phyloP scores from a whole-genome alignment of 495 filamentous ascomycete genomes.

The Talaromyces trachyspermus region DNA sequence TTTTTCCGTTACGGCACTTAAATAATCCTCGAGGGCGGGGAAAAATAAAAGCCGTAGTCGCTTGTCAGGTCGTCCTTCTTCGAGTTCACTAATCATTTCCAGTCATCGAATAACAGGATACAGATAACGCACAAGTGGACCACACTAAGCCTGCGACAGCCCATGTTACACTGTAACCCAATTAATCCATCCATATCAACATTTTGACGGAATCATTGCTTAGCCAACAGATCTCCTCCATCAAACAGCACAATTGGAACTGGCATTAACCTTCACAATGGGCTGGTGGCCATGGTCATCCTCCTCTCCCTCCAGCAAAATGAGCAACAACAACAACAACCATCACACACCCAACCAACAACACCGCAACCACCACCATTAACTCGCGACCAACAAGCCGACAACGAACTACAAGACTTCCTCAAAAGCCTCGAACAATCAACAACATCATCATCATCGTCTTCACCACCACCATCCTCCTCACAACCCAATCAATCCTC shows the following conservation, averaged over 20 bases:
- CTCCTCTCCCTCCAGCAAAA: conserved; percentile 17
- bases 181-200: too few relatives aligned
- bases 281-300: conserved; percentile 47
- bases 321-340: neutral
- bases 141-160: too few relatives aligned
- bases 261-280: conserved; percentile 24
- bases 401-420: conserved; percentile 54
- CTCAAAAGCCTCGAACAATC: conserved; percentile 40
- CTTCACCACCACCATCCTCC: conserved; percentile 15
- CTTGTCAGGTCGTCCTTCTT: too few relatives aligned
- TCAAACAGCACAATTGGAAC: conserved; percentile 6
- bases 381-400: conserved; percentile 51
- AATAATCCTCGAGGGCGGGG: too few relatives aligned
- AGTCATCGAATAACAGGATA: too few relatives aligned
- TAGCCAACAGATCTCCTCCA: neutral
- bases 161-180: too few relatives aligned
- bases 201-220: too few relatives aligned
- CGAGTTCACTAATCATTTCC: too few relatives aligned
- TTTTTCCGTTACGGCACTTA: too few relatives aligned
- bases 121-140: too few relatives aligned
- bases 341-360: conserved; percentile 11
- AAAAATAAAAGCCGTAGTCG: too few relatives aligned
- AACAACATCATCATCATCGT: conserved; percentile 11
- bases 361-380: conserved; percentile 14
- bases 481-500: conserved; percentile 1